These are phyloP conservation scores for Candida railenensis DNA, from an alignment of 805 yeast genomes.

Conservation along the genomic window DNA sequence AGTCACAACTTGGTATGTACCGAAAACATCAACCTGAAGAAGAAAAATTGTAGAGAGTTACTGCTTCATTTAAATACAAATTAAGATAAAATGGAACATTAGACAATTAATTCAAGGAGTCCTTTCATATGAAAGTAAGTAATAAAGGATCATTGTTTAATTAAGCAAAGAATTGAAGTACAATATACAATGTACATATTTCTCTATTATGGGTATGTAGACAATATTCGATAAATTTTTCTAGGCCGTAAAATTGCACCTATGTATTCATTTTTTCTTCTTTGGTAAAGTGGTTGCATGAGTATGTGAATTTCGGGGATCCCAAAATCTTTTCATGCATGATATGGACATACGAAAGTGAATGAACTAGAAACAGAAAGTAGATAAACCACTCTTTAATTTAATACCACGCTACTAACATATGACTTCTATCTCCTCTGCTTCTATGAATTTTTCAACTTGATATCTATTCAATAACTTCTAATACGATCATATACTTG, in stretches of 20 bases:
- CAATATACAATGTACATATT: too few relatives aligned
- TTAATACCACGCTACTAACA: too few relatives aligned
- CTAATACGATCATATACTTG: too few relatives aligned
- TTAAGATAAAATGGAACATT: neutral
- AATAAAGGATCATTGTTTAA: neutral
- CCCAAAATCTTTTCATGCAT: neutral
- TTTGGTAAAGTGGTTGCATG: neutral
- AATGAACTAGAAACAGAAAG: neutral
- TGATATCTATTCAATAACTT: too few relatives aligned
- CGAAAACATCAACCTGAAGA: neutral
- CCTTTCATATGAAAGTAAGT: neutral
- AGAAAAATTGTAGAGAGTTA: neutral
- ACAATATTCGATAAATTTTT: too few relatives aligned
- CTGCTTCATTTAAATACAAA: neutral
- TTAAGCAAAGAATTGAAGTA: neutral
- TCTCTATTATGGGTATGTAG: too few relatives aligned
- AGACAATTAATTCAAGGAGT: neutral
- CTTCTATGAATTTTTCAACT: too few relatives aligned
- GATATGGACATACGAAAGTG: neutral
- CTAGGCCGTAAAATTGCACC: neutral
- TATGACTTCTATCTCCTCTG: too few relatives aligned
- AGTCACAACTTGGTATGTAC: neutral
- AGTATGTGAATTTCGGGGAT: neutral
- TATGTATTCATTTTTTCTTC: neutral
- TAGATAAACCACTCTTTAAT: too few relatives aligned